These are phyloP conservation scores for Gossypium arboreum DNA, from an alignment of 345 rosid species.

Conservation along the genomic window DNA sequence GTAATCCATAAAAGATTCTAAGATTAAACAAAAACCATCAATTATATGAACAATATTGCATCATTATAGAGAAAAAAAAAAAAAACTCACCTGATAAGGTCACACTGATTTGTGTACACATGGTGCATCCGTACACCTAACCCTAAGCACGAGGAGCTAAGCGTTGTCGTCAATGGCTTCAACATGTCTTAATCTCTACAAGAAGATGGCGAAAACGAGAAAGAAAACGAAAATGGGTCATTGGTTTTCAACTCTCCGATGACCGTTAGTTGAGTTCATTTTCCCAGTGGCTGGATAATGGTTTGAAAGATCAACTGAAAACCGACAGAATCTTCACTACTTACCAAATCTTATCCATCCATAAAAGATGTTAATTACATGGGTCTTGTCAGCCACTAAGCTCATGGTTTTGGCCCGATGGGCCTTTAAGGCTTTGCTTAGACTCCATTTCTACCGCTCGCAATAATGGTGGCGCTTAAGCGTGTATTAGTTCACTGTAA, in stretches of 20 bases:
- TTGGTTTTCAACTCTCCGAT: background rate
- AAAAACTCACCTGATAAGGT: background rate
- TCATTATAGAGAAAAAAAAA: background rate
- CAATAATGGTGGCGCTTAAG: no score
- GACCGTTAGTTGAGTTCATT: background rate
- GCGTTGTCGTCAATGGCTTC: conserved; percentile 6
- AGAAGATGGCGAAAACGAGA: background rate
- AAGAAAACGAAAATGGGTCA: background rate
- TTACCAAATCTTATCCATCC: background rate
- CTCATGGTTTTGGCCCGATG: conserved; percentile 3
- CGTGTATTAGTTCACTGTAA: rapidly evolving
- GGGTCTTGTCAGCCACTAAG: background rate
- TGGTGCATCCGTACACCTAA: background rate
- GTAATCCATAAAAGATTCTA: no score
- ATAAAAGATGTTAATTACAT: conserved; percentile 2
- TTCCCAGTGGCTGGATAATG: background rate
- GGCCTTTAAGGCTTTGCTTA: background rate
- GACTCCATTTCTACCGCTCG: no score
- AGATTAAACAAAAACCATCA: no score
- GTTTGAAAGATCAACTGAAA: background rate
- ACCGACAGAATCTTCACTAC: background rate
- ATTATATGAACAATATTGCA: background rate
- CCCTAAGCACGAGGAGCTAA: background rate
- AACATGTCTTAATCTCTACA: background rate
- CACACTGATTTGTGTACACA: background rate